Evolutionary conservation across 1,139 yeast genomes (phyloP).

Genomic region (Candida smagusa): DNA sequence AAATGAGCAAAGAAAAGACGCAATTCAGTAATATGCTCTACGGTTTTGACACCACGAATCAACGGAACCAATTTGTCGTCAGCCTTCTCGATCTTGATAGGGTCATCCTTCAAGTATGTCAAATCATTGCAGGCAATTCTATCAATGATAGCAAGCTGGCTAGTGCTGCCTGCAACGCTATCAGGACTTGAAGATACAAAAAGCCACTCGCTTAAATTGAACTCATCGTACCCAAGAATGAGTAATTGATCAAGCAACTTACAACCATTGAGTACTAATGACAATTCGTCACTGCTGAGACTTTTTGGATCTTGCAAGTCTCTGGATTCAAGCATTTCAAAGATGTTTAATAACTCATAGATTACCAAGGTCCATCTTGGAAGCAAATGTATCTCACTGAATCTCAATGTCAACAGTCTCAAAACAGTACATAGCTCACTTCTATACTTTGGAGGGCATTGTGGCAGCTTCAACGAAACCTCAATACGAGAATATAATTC

Average conservation of each 20-base stretch:
- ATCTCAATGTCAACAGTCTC: slow-evolving; percentile 60
- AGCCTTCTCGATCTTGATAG: slow-evolving; percentile 27
- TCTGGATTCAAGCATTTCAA: slow-evolving; percentile 37
- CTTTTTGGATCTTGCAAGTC: slow-evolving; percentile 29
- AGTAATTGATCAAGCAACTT: slow-evolving; percentile 76
- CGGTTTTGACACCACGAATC: slow-evolving; percentile 40
- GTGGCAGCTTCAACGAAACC: slow-evolving; percentile 29
- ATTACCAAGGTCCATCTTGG: slow-evolving; percentile 71
- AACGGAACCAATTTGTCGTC: slow-evolving; percentile 38
- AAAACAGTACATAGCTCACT: slow-evolving; percentile 54
- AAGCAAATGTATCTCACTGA: slow-evolving; percentile 60
- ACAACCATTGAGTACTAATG: slow-evolving; percentile 54
- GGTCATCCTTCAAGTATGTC: slow-evolving; percentile 30
- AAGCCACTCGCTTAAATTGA: slow-evolving; percentile 80
- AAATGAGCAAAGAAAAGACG: slow-evolving; percentile 69
- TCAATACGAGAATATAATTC: slow-evolving; percentile 52
- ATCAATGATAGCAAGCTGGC: slow-evolving; percentile 36
- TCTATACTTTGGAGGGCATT: slow-evolving; percentile 34
- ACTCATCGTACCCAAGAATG: slow-evolving; percentile 70
- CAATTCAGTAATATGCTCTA: slow-evolving; percentile 49
- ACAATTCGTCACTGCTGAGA: slow-evolving; percentile 36
- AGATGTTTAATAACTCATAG: slow-evolving; percentile 54
- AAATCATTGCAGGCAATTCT: slow-evolving; percentile 43
- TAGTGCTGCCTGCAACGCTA: slow-evolving; percentile 41
- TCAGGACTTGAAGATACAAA: slow-evolving; percentile 73